Base-by-base conservation (phyloP, 805 yeast genomes). In the Nakazawaea laoshanensis region DNA sequence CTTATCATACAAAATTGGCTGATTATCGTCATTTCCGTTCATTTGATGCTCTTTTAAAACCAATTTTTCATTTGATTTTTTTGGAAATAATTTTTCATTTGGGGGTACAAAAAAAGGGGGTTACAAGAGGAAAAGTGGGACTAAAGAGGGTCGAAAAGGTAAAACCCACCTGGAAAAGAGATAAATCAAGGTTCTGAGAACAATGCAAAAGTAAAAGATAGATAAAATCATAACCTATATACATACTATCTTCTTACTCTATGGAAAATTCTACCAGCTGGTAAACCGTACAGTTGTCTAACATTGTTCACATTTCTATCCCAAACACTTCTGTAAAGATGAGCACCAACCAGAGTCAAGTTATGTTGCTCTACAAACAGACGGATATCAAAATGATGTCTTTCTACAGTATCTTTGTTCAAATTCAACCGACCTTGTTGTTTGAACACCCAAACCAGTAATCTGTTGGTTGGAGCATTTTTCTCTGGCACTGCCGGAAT, bases 401-500 rank as follows among this genome's bases (percentile, higher is more conserved):
- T 56, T 22, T 52, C 30, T 3, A 49, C 36, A 13, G 46, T 37
- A 22, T 44, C 44, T 41, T 27, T 42, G 14, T 42, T 42, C 17
- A 49, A 38, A 12, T 50, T 44, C 17, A 52, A 24, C 19, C 42
- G 44, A 3, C 42, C 49, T 3, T 53, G 39, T 57, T 92, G 97
- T 57, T 87, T 77, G 55, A 86, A 81, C 4, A 87, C 94, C 96
- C 96, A 88, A 27, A 85, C 72, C 32, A 83, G 76, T 35, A 82
- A 77, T 57, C 97, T 74, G 55, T 89, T 95, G 20, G 65, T 64
- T 26, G 84, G 86, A 3, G 80, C 66, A 54, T 92, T 92, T 61
- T 83, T 84, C 52, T 89, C 96, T 8, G 96, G 95, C 18, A 71
- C 70, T 28, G 96, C 83, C 17, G 98, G 95, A 16, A 65, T 50